A percentile compares a stretch with the other conserved stretches of the same genome.
Evolutionary conservation across 768 basidiomycete genomes (phyloP).

Genomic region (Kwoniella bestiolae): DNA sequence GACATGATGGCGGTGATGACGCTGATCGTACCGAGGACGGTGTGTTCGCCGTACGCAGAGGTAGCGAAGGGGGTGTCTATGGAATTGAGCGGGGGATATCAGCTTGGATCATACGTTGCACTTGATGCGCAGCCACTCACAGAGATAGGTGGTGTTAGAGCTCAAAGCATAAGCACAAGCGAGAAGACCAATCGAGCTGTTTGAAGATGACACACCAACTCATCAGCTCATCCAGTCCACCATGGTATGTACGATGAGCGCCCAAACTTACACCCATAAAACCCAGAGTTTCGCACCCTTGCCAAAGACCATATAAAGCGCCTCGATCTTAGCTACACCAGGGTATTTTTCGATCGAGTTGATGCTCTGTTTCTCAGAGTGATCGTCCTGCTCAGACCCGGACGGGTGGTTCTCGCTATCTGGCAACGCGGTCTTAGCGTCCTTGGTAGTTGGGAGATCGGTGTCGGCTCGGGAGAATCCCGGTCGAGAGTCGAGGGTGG

Average conservation of each 20-base stretch:
- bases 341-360: constrained; percentile 27
- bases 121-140: constrained; percentile 12
- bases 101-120: not conserved
- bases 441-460: not conserved
- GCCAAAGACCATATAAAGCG: constrained; percentile 48
- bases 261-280: constrained; percentile 35
- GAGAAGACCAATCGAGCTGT: constrained; percentile 39
- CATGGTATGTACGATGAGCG: constrained; percentile 4
- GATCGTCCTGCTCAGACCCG: not conserved
- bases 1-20: constrained; percentile 50
- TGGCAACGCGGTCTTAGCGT: constrained; percentile 3
- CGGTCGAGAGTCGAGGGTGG: constrained; percentile 7
- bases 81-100: not conserved
- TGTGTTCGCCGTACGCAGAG: constrained; percentile 46
- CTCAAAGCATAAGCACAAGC: constrained; percentile 36
- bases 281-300: constrained; percentile 39
- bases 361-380: constrained; percentile 2
- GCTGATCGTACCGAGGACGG: constrained; percentile 42
- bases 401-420: constrained; percentile 1
- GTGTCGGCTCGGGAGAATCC: constrained; percentile 8
- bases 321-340: constrained; percentile 49
- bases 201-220: not conserved
- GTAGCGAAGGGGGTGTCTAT: constrained; percentile 47
- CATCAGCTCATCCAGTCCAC: not conserved
- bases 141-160: constrained; percentile 33